Percentiles rank a stretch among this genome's conserved stretches.
These are phyloP conservation scores for Bipolaris bicolor DNA, from an alignment of 2,329 filamentous ascomycete species.

Conservation along the genomic window DNA sequence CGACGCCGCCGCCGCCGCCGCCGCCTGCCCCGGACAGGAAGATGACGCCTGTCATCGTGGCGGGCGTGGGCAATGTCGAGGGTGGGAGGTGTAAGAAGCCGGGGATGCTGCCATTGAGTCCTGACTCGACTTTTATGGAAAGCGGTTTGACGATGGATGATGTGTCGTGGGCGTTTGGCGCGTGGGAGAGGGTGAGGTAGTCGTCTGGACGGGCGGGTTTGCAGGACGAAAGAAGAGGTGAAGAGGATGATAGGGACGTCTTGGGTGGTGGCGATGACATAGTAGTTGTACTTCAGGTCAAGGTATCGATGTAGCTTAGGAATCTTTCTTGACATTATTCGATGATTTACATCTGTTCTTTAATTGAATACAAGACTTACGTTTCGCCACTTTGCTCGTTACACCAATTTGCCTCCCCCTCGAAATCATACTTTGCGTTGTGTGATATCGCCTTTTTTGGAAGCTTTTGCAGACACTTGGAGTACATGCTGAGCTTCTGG, in stretches of 20 bases:
- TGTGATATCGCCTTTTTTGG: background rate
- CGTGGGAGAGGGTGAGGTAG: conserved; percentile 1
- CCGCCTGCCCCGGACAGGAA: conserved; percentile 5
- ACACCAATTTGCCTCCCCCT: background rate
- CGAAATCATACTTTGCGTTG: background rate
- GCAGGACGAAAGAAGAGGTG: background rate
- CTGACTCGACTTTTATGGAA: conserved; percentile 1
- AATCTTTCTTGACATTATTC: background rate
- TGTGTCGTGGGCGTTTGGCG: background rate
- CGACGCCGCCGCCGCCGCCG: background rate
- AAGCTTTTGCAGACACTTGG: background rate
- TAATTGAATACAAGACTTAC: background rate
- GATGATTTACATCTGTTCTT: background rate
- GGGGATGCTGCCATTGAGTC: background rate
- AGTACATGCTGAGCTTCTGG: background rate
- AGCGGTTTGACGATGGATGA: conserved; percentile 3
- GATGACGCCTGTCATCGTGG: conserved; percentile 1
- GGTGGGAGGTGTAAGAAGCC: conserved; percentile 7
- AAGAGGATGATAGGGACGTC: conserved; percentile 1
- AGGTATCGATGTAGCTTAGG: conserved; percentile 1
- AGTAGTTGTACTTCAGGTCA: background rate
- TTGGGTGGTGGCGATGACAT: background rate
- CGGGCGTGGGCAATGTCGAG: background rate
- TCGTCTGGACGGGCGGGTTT: conserved; percentile 2
- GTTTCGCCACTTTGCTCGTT: background rate